phyloP scores from a whole-genome alignment of 73 alveolate species.

The Blepharisma stoltei region DNA sequence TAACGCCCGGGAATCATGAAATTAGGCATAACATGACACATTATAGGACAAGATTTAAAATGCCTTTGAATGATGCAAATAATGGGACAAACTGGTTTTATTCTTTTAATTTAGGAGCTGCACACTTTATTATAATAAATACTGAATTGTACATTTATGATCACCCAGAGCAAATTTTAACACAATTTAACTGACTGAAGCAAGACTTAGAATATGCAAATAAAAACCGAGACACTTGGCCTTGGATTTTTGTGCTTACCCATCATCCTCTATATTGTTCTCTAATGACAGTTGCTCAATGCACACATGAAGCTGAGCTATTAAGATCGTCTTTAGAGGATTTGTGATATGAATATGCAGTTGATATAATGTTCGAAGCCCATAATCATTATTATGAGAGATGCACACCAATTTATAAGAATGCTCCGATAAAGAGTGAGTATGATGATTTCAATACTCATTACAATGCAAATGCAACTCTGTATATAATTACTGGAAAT shows the following conservation, averaged over 20 bases:
- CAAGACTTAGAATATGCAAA: not conserved
- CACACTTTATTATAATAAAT: not conserved
- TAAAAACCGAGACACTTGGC: not conserved
- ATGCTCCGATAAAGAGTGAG: not conserved
- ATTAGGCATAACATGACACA: not conserved
- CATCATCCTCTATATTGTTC: not conserved
- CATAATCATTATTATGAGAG: not conserved
- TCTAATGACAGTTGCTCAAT: not conserved
- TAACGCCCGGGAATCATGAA: not conserved
- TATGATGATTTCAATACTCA: not conserved
- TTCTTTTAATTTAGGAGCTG: not conserved
- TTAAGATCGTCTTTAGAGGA: not conserved
- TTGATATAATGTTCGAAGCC: not conserved
- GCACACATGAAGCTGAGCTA: not conserved
- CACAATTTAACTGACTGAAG: not conserved
- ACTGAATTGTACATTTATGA: not conserved
- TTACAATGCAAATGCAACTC: not conserved
- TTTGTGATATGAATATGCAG: not conserved
- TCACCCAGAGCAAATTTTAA: not conserved
- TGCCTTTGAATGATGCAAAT: not conserved
- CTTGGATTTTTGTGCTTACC: not conserved
- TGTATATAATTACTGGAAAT: not conserved
- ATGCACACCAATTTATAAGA: not conserved
- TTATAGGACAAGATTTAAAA: not conserved
- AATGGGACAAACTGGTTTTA: not conserved